Base-by-base conservation (phyloP, 1,284 basidiomycete species). In the Phaffia rhodozyma region DNA sequence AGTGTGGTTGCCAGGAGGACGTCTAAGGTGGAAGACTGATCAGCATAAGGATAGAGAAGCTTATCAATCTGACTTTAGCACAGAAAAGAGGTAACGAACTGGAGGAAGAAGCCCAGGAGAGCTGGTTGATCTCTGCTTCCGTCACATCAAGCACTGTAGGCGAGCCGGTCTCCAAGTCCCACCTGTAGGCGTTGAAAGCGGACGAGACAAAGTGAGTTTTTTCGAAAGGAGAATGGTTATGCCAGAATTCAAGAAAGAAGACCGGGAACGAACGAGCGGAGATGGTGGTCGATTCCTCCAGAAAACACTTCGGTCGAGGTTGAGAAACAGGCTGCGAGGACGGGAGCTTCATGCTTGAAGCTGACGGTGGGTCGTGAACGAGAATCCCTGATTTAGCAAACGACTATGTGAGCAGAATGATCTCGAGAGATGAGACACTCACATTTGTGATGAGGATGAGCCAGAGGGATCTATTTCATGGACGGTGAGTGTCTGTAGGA, bases 251-350 rank as follows among this genome's bases (percentile, higher is more conserved):
- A 38, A 27, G 51, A 11, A 53, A 55, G 54, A 32, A 29, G 21
- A 48, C 27, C 3, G 29, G 11, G 27, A 57, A 73, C 76, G 57
- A 57, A 77, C 80, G 83, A 72, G 84, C 87, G 50, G 9, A 79
- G 73, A 32, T 77, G 71, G 58, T 76, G 75, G 55, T 75, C 77
- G 5, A 79, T 70, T 30, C 78, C 76, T n/a, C 75, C 78, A 2
- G 73, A 75, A 67, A 74, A 79, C 1, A 74, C 76, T 2, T 69
- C 68, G 25, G 74, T 67, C 1, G 72, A 69, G 0, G 73, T 73
- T 27, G 76, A 77, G 66, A 79, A 78, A 11, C 73, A 64, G 2
- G 75, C 72, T 23, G 73, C 71, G 4, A 78, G 70, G 16, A 78
- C 72, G 1, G 76, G 73, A 52, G 73, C 71, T 48, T 75, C 71